These are phyloP conservation scores for Cenchrus purpureus DNA, from an alignment of 176 grass and related monocot species.

Conservation along the genomic window DNA sequence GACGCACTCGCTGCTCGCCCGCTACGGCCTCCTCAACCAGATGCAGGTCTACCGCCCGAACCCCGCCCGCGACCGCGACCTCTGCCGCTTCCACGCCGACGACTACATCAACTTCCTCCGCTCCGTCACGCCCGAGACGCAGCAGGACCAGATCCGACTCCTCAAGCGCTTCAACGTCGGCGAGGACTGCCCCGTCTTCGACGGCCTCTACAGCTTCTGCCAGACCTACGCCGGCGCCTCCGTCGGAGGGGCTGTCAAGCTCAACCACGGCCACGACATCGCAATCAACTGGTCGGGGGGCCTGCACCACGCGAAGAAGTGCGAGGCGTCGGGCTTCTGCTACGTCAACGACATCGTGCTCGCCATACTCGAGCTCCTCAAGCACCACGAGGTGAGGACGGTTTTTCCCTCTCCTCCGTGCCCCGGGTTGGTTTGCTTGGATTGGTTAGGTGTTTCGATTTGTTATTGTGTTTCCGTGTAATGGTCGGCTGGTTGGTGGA, in stretches of 20 bases:
- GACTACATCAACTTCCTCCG: conserved; percentile 89
- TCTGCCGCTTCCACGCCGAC: conserved; percentile 92
- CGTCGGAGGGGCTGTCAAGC: conserved; percentile 70
- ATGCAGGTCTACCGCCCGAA: conserved; percentile 76
- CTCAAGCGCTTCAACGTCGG: conserved; percentile 87
- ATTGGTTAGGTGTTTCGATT: background rate
- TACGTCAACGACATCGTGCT: conserved; percentile 94
- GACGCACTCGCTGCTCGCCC: conserved; percentile 76
- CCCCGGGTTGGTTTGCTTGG: background rate
- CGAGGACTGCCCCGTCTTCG: conserved; percentile 89
- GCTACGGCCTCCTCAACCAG: conserved; percentile 72
- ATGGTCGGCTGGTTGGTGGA: background rate
- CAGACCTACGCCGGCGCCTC: conserved; percentile 89
- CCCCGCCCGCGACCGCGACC: conserved; percentile 65
- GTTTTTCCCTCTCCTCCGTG: background rate
- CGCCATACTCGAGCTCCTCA: conserved; percentile 85
- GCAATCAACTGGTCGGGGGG: conserved; percentile 91
- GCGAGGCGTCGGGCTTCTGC: conserved; percentile 86
- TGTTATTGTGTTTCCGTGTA: background rate
- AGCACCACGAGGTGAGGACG: conserved; percentile 52
- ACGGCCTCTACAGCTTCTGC: conserved; percentile 82
- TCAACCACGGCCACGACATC: conserved; percentile 86
- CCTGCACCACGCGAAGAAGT: conserved; percentile 82
- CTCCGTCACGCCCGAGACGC: conserved; percentile 79
- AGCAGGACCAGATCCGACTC: conserved; percentile 66